Evolutionary conservation across 179 eudicot species (phyloP), one percentile per base, ranked within the genome.

Genomic region (Beta corolliflora): DNA sequence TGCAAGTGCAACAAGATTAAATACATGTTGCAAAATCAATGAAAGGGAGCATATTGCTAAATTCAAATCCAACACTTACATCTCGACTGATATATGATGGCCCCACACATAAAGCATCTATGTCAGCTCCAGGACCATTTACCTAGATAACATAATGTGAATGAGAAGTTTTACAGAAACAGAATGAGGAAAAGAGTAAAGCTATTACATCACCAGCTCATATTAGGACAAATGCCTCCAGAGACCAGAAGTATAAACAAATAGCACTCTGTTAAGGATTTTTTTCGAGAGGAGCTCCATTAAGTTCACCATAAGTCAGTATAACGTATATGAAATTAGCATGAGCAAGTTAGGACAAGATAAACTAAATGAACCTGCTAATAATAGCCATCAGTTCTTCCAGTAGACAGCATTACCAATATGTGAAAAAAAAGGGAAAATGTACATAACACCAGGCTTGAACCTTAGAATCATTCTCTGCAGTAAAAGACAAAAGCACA

Each of bases 121-220:
- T 91, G 84, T 94, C 98, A 81, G 98, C 96, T 78, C 97, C 98
- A 50, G 98, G 98, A 74, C 97, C 94, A 86, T 91, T 94, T 13
- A 94, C 98, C 98, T 94, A 79, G 54, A 76, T 75, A 13, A 71
- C n/a, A n/a, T 2, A 41, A 19, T 75, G 56, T 44, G 44, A 69
- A 56, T 3, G 8, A 13, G 25, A 64, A 65, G 59, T n/a, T 18
- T 68, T 12, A 31, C 5, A 79, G 12, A 16, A 18, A 60, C 1
- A 21, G 9, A 55, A 53, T 55, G 46, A 19, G 55, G 55, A 55
- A 9, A 46, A 19, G 31, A 48, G 2, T 4, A 71, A n/a, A 48
- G 36, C 11, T 19, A 9, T 19, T 2, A 44, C 8, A 46, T 19
- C 21, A 15, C 0, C 23, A 16, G 0, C n/a, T 16, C 18, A 13